These are phyloP conservation scores for Talaromyces piceae DNA, from an alignment of 2,329 filamentous ascomycete genomes.

Conservation along the genomic window DNA sequence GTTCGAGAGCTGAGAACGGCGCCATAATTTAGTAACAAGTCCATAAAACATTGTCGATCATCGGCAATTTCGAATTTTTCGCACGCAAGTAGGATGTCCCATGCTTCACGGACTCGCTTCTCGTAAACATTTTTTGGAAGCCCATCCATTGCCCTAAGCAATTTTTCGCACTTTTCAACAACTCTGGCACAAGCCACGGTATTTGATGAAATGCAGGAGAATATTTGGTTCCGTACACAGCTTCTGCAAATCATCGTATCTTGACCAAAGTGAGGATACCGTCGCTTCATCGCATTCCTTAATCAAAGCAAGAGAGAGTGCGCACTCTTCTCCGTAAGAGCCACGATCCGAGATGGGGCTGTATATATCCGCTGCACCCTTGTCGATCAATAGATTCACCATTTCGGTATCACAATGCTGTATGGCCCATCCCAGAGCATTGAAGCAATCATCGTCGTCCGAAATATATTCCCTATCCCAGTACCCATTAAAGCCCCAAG, in stretches of 20 bases:
- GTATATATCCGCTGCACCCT: not conserved
- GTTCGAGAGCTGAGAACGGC: not conserved
- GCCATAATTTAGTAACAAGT: not conserved
- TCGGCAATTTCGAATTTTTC: too few species aligned
- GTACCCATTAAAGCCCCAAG: not conserved
- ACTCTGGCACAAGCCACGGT: fast-evolving
- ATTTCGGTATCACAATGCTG: not conserved
- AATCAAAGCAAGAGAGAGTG: not conserved
- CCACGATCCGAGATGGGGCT: not conserved
- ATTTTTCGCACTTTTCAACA: not conserved
- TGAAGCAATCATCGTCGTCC: not conserved
- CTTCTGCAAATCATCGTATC: not conserved
- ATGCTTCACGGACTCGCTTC: not conserved
- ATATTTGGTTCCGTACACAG: not conserved
- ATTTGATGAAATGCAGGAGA: not conserved
- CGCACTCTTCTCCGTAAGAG: not conserved
- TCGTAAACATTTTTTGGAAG: not conserved
- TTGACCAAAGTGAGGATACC: not conserved
- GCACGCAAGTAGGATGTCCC: not conserved
- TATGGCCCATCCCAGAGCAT: not conserved
- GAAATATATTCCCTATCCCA: not conserved
- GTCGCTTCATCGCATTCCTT: too few species aligned
- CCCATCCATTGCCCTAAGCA: not conserved
- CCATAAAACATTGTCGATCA: not conserved
- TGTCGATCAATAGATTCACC: not conserved